Base-by-base conservation (phyloP, 2,329 filamentous ascomycete species). In the Macrophomina pseudophaseolina region DNA sequence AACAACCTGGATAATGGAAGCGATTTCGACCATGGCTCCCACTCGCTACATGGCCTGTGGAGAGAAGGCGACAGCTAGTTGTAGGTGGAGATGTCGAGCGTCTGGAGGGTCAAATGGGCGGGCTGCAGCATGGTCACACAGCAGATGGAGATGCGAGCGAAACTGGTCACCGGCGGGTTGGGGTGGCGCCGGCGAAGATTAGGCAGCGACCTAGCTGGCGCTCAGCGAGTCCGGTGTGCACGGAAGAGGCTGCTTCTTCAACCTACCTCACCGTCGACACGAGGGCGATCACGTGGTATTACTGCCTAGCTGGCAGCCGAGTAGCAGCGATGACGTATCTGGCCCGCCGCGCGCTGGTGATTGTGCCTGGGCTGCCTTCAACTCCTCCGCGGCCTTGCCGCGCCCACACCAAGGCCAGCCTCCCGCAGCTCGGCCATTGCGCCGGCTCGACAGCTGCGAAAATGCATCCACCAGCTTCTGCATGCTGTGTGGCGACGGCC, bases 1-100 rank as follows among this genome's bases (percentile, higher is more conserved):
- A 40, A 75, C 74, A 23, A 78, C 68, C 23, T 74, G 72, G 64
- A 79, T 69, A 54, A 80, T 77, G 32, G 75, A 71, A 38, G 75
- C 74, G 33, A 78, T 74, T 73, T 64, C 65, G 49, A 76, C 73
- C 77, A 79, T 79, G 35, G 64, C 30, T 40, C 30, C 51, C 52
- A 23, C 18, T 64, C 46, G 60, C 64, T 52, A 60, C 64, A 66
- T 66, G 64, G 9, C 44, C 53, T 33, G 42, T 28, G 42, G 52
- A 48, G 40, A 38, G 64, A 35, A 49, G 44, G 44, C 58, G 44
- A 23, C 30, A 23, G 58, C 40, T 35, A 49, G 44, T 49, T 48
- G 58, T 49, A 48, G 58, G 58, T 49, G 63, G 11, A 38, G 63
- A 44, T 44, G 42, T 18, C n/a, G n/a, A 40, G 63, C 32, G 23